Conservation (phyloP, 192 early-diverging fungal species). For the Podila verticillata region DNA sequence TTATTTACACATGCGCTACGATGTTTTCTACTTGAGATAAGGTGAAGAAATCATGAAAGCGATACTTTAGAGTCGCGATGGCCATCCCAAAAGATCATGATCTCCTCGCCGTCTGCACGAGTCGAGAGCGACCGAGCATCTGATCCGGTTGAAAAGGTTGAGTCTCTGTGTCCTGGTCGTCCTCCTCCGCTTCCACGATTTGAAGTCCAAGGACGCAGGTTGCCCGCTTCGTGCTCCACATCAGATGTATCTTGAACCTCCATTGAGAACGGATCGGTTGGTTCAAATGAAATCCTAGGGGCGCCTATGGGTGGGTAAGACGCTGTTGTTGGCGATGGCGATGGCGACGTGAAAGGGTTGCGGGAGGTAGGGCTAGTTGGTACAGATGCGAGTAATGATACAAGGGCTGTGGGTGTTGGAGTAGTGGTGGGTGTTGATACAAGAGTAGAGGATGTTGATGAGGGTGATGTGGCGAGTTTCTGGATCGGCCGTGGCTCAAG, state of each 20-base stretch:
- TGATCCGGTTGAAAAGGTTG: constrained; percentile 26
- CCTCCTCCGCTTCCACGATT: neutral
- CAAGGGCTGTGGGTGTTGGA: neutral
- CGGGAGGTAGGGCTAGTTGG: neutral
- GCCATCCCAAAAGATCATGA: constrained; percentile 51
- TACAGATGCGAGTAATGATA: constrained; percentile 2
- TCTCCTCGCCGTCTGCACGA: constrained; percentile 37
- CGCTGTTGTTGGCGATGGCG: neutral
- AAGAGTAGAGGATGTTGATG: neutral
- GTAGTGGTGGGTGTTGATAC: neutral
- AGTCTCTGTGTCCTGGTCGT: constrained; percentile 1
- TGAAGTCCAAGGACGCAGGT: neutral
- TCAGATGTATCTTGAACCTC: neutral
- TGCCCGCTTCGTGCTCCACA: neutral
- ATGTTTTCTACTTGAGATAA: neutral
- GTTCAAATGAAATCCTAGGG: neutral
- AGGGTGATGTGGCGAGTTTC: neutral
- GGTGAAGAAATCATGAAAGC: neutral
- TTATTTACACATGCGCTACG: neutral
- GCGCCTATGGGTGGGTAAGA: neutral
- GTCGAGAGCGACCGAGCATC: constrained; percentile 27
- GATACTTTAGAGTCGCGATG: constrained; percentile 21
- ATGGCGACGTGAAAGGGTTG: neutral
- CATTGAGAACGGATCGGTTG: neutral
- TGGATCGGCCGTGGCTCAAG: constrained; percentile 31